A percentile compares a stretch with the other conserved stretches of the same genome.
Evolutionary conservation across 805 yeast genomes (phyloP).

Genomic region (Ogataea populi-albae): DNA sequence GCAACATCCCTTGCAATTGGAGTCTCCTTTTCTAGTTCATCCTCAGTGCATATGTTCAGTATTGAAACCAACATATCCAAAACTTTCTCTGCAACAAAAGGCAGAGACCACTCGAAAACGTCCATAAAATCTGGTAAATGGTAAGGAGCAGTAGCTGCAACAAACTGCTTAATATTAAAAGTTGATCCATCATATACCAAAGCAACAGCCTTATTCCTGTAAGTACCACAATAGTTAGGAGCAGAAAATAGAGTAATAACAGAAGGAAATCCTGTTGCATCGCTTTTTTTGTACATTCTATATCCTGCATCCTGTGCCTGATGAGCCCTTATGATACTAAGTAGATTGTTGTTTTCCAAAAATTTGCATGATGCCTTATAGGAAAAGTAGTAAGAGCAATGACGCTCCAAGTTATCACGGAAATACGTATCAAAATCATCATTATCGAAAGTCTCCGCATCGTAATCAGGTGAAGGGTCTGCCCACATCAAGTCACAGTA

Average conservation of each 20-base stretch:
- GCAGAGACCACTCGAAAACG: constrained; percentile 94
- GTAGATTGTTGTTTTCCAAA: constrained; percentile 68
- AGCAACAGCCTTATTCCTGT: constrained; percentile 92
- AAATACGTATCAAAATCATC: constrained; percentile 45
- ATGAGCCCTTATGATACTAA: constrained; percentile 88
- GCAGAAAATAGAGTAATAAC: constrained; percentile 90
- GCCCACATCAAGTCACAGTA: constrained; percentile 96
- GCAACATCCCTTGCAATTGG: constrained; percentile 44
- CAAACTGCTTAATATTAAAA: constrained; percentile 92
- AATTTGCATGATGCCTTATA: constrained; percentile 78
- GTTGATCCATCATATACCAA: constrained; percentile 87
- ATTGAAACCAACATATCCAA: constrained; percentile 89
- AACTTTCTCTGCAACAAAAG: constrained; percentile 94
- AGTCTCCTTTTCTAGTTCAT: constrained; percentile 76
- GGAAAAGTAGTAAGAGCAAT: constrained; percentile 87
- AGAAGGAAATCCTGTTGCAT: constrained; percentile 82
- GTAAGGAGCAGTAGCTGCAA: constrained; percentile 87
- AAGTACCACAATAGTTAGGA: constrained; percentile 88
- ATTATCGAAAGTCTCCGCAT: constrained; percentile 38
- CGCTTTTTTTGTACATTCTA: constrained; percentile 83
- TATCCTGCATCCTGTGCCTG: constrained; percentile 98
- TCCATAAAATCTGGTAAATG: constrained; percentile 98
- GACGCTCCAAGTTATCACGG: constrained; percentile 71
- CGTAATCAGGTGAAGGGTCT: constrained; percentile 88
- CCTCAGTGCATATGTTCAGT: constrained; percentile 89